These are phyloP conservation scores for Yamadazyma mexicana DNA, from an alignment of 1,139 yeast genomes.

Conservation along the genomic window DNA sequence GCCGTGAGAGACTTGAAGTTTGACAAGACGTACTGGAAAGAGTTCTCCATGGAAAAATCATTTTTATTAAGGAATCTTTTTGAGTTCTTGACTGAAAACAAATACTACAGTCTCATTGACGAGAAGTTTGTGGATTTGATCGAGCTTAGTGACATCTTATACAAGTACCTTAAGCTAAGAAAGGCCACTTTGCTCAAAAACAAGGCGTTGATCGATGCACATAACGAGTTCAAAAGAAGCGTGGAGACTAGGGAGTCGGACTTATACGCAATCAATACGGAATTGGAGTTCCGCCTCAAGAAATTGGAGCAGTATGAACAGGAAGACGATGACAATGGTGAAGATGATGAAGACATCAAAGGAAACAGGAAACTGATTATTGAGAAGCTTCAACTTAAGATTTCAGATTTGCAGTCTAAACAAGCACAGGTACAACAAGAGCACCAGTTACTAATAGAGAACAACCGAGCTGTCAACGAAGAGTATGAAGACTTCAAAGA, in stretches of 20 bases:
- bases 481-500: conserved; percentile 26
- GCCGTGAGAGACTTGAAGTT: conserved; percentile 57
- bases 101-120: conserved; percentile 61
- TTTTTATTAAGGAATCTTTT: conserved; percentile 70
- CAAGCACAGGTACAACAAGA: conserved; percentile 6
- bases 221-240: conserved; percentile 13
- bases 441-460: conserved; percentile 7
- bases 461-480: conserved; percentile 16
- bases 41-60: conserved; percentile 71
- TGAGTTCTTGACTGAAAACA: conserved; percentile 58
- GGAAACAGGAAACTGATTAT: conserved; percentile 6
- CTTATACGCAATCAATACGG: conserved; percentile 4
- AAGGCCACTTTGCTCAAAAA: conserved; percentile 33
- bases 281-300: conserved; percentile 5
- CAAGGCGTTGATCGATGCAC: conserved; percentile 21
- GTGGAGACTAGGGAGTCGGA: conserved; percentile 9
- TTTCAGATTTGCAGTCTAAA: conserved; percentile 7
- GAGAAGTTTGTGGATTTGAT: conserved; percentile 79
- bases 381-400: conserved; percentile 5
- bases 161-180: conserved; percentile 52
- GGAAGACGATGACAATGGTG: conserved; percentile 9
- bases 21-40: conserved; percentile 63
- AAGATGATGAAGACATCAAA: conserved; percentile 9
- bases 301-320: conserved; percentile 6
- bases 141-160: conserved; percentile 60